These are phyloP conservation scores for Neophaeococcomyces mojaviensis DNA, from an alignment of 2,329 filamentous ascomycete species.

Conservation along the genomic window DNA sequence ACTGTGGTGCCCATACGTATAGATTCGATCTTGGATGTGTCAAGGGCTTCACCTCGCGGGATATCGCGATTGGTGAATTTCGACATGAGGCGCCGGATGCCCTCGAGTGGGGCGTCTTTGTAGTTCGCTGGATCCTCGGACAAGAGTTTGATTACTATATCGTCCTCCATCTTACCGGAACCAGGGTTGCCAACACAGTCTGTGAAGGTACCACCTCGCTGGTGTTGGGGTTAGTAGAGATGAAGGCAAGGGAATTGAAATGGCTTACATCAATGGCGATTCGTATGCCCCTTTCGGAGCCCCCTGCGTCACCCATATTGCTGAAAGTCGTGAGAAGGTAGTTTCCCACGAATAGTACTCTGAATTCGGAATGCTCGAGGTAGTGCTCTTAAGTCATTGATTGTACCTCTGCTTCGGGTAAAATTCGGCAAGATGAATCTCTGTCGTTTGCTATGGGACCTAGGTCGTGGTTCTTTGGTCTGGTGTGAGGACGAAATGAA, in stretches of 20 bases:
- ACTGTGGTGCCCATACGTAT: conserved; percentile 96
- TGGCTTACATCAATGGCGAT: conserved; percentile 32
- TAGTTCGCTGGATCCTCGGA: conserved; percentile 90
- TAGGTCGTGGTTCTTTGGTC: no score
- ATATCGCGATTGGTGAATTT: conserved; percentile 69
- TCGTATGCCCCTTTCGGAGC: conserved; percentile 25
- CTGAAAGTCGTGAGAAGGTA: background rate
- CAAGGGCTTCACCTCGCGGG: conserved; percentile 68
- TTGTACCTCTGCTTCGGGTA: no score
- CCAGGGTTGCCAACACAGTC: conserved; percentile 80
- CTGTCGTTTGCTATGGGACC: no score
- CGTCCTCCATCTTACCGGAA: conserved; percentile 60
- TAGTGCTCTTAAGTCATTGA: no score
- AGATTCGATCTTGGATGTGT: conserved; percentile 76
- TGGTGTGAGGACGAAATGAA: no score
- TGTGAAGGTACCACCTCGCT: conserved; percentile 83
- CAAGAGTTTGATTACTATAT: conserved; percentile 78
- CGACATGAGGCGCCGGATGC: conserved; percentile 77
- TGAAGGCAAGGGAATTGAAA: background rate
- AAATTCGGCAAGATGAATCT: no score
- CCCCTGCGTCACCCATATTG: conserved; percentile 20
- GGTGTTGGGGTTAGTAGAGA: background rate
- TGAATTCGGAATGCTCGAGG: no score
- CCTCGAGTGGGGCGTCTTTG: conserved; percentile 81
- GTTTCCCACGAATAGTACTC: background rate